A percentile compares a stretch with the other conserved stretches of the same genome.
Evolutionary conservation across 23 red algal genomes (phyloP).

Genomic region (Cyanidioschyzon merolae): DNA sequence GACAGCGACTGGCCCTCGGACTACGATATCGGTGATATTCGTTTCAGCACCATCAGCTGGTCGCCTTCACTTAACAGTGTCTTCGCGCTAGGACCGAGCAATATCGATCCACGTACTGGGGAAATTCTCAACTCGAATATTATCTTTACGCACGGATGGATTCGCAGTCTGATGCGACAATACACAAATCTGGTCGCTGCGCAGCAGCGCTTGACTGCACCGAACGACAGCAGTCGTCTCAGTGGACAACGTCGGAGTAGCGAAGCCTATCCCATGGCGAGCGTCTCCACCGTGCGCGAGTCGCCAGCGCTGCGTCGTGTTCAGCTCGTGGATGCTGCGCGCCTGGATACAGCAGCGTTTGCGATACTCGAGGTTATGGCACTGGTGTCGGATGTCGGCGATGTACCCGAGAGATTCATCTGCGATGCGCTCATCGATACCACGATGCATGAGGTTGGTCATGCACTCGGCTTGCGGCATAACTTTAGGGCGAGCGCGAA

Average conservation of each 20-base stretch:
- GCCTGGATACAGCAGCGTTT: not conserved
- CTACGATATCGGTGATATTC: slow-evolving; percentile 18
- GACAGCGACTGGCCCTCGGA: slow-evolving; percentile 24
- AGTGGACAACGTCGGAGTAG: not conserved
- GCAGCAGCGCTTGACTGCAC: not conserved
- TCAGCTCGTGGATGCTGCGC: not conserved
- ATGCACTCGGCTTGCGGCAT: slow-evolving; percentile 26
- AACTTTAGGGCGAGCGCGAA: slow-evolving; percentile 32
- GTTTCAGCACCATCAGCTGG: slow-evolving; percentile 24
- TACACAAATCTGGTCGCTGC: not conserved
- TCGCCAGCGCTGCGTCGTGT: not conserved
- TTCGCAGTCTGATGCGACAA: not conserved
- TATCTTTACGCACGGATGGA: slow-evolving; percentile 32
- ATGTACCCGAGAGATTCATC: not conserved
- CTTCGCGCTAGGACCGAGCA: slow-evolving; percentile 21
- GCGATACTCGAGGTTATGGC: not conserved
- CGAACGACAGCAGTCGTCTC: not conserved
- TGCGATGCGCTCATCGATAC: slow-evolving; percentile 3
- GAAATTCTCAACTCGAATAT: slow-evolving; percentile 27
- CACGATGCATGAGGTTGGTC: slow-evolving; percentile 23
- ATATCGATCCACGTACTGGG: slow-evolving; percentile 28
- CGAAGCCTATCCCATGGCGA: not conserved
- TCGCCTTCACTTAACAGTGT: not conserved
- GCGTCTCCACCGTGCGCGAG: not conserved
- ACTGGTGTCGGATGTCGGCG: not conserved